Evolutionary conservation across 805 yeast species (phyloP), one percentile per base, ranked within the genome.

Genomic region (Allodekkera sacchari): DNA sequence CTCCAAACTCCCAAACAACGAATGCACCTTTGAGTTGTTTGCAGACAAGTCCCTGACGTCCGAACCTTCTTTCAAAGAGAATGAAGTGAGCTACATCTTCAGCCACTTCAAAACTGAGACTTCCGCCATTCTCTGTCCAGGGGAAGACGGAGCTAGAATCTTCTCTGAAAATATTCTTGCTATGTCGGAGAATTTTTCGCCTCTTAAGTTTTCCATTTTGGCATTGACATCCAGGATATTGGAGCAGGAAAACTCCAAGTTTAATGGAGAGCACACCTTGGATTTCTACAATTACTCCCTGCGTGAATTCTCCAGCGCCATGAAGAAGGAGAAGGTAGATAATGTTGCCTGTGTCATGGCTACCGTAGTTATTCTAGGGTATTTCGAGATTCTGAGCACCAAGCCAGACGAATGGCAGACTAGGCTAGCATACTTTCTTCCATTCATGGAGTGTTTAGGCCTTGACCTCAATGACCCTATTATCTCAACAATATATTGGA

Each of bases 351-450:
- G 4, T 19, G 36, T 13, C 48, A 53, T 10, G 50, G 62, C 12
- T 43, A 50, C 68, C 1, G 62, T 70, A 44, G 57, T 65, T 2
- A 38, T 66, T 20, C 46, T 67, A 6, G 56, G 66, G 43, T 61
- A 59, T 12, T 57, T 65, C 36, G 71, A 65, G 39, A 48, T 64
- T 47, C 53, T 67, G 55, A 53, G 64, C 18, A 30, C 32, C 4
- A 20, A 53, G 58, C 6, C 53, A 55, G 5, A 59, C 63, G 8
- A 50, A 46, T 30, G 20, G 24, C 13, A 15, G 9, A 8, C 12
- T 18, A 12, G 23, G 11, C 25, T 30, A 14, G 25, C 16, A 7
- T 12, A 10, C 14, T 23, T 11, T 12, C 7, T 14, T 7, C 14
- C 12, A 7, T 23, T 11, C 26, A 11, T 23, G 26, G 7, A 23